These are phyloP conservation scores for Hypoxylon sp. DNA, from an alignment of 2,329 filamentous ascomycete species.

Conservation along the genomic window DNA sequence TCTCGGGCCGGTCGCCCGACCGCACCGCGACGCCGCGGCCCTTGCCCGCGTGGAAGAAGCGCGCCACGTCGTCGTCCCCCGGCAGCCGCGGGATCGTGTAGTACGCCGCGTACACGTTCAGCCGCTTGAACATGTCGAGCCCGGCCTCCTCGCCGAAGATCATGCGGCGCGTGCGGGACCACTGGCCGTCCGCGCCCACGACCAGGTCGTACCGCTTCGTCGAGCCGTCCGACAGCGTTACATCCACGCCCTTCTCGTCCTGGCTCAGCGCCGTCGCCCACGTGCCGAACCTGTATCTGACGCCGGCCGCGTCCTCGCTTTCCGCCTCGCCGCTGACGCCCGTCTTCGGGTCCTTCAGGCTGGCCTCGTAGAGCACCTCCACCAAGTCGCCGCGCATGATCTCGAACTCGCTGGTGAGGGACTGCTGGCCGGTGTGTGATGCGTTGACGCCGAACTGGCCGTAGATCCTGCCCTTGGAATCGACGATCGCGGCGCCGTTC, in stretches of 20 bases:
- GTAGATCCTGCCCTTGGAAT: constrained; percentile 53
- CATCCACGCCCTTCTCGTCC: constrained; percentile 49
- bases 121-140: constrained; percentile 46
- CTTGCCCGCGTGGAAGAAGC: constrained; percentile 53
- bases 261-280: constrained; percentile 50
- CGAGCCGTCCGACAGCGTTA: constrained; percentile 60
- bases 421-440: constrained; percentile 58
- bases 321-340: constrained; percentile 18
- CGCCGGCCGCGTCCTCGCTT: constrained; percentile 40
- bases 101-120: constrained; percentile 55
- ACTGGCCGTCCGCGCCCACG: constrained; percentile 67
- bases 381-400: constrained; percentile 70
- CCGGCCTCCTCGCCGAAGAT: constrained; percentile 51
- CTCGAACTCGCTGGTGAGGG: constrained; percentile 68
- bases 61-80: constrained; percentile 51
- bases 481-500: constrained; percentile 61
- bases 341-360: constrained; percentile 41
- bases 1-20: constrained; percentile 51
- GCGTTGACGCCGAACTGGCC: constrained; percentile 58
- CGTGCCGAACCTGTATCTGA: constrained; percentile 53
- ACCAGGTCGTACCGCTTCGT: constrained; percentile 62
- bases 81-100: constrained; percentile 55
- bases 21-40: constrained; percentile 56
- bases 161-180: constrained; percentile 60
- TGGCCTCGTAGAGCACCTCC: constrained; percentile 61